Base-by-base conservation (phyloP, 2,329 filamentous ascomycete species). In the Claviceps purpurea region DNA sequence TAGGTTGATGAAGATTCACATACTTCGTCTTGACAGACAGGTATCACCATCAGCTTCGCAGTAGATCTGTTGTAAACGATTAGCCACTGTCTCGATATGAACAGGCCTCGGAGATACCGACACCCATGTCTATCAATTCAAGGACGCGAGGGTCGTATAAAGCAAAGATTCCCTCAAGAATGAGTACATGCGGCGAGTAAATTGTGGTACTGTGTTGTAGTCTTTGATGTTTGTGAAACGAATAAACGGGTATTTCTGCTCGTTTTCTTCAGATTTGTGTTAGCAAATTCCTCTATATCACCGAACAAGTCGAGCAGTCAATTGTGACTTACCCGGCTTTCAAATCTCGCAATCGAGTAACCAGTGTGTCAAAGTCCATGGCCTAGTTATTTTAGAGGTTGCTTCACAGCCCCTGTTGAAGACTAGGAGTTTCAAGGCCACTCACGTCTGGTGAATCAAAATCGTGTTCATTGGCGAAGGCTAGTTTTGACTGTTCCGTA, bases 1-100 rank as follows among this genome's bases (percentile, higher is more conserved):
- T 18, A 42, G 24, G 41, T 13, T 20, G 2, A 42, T 37, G 22
- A 30, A 66, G 3, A 41, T 16, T 16, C 38, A 47, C 83, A 65
- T 71, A 94, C 89, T 81, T 78, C 91, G 77, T 68, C 91, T 77
- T 26, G 90, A 91, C 47, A 98, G 75, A 64, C 93, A 98, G 2
- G 94, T 86, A 67, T 98, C 93, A 56, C 86, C 84, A 67, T 98
- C 93, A 42, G 93, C 94, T 68, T 97, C 93, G 54, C 93, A 94
- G 65, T 95, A 98, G 50, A 98, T 94, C 85, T 81, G 58, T 18
- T 11, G 13, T n/a, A 7, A n/a, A 16, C 14, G 2, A 43, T 58
- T 49, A 57, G 53, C 16, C 13, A 39, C 3, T 22, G 38, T 42
- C 26, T 18, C 7, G 14, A 13, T 13, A 34, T 45, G 42, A n/a